These are phyloP conservation scores for Capronia coronata DNA, from an alignment of 2,329 filamentous ascomycete genomes.

Conservation along the genomic window DNA sequence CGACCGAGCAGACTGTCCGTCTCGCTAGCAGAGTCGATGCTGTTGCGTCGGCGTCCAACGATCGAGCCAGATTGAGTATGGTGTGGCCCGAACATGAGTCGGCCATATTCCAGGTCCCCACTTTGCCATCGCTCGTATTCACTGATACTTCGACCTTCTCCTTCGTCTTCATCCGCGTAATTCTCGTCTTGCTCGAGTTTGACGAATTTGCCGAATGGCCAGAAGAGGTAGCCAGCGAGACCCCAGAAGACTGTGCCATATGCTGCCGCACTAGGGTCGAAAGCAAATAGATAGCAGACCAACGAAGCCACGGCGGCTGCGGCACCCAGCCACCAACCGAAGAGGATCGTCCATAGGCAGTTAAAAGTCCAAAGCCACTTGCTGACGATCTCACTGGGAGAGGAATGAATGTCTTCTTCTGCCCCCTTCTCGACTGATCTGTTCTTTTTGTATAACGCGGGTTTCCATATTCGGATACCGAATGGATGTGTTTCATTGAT, in stretches of 20 bases:
- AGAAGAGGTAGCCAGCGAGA: conserved; percentile 78
- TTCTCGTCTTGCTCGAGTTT: conserved; percentile 88
- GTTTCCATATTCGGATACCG: conserved; percentile 98
- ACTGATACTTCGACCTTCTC: conserved; percentile 92
- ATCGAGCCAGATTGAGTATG: conserved; percentile 61
- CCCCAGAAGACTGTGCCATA: conserved; percentile 84
- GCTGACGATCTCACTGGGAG: conserved; percentile 79
- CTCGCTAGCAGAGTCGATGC: conserved; percentile 82
- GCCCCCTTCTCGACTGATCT: conserved; percentile 94
- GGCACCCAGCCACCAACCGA: conserved; percentile 91
- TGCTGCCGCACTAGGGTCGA: conserved; percentile 70
- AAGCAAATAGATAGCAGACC: conserved; percentile 72
- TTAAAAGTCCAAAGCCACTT: conserved; percentile 84
- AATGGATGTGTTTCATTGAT: conserved; percentile 99
- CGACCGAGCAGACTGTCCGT: conserved; percentile 80
- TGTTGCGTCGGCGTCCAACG: conserved; percentile 76
- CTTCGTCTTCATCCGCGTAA: conserved; percentile 88
- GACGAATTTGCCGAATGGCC: conserved; percentile 95
- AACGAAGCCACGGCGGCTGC: conserved; percentile 67
- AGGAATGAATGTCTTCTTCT: conserved; percentile 93
- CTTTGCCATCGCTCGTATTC: conserved; percentile 99
- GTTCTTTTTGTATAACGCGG: conserved; percentile 94
- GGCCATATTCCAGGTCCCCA: conserved; percentile 89
- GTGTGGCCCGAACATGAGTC: conserved; percentile 87
- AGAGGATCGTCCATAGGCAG: conserved; percentile 78